Conservation (phyloP, 148 eudicot species). For the Talinum fruticosum region DNA sequence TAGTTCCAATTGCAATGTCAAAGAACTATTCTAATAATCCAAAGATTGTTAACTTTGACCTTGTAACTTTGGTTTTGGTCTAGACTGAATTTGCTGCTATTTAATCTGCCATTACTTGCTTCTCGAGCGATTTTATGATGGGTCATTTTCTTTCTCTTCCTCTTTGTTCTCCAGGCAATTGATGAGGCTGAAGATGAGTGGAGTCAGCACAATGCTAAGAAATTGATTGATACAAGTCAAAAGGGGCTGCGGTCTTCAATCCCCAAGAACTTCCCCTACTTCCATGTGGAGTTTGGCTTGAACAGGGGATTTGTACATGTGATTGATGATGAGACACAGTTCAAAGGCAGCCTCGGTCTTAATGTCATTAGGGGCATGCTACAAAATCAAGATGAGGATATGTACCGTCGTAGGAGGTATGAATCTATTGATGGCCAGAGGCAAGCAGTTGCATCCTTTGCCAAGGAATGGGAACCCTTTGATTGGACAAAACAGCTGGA, state of each 20-base stretch:
- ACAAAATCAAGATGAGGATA: slow-evolving; percentile 64
- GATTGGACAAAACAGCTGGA: slow-evolving; percentile 96
- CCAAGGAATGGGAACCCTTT: slow-evolving; percentile 74
- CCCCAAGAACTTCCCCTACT: slow-evolving; percentile 90
- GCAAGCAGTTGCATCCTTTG: slow-evolving; percentile 59
- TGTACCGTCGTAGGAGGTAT: slow-evolving; percentile 66
- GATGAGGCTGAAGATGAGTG: slow-evolving; percentile 98
- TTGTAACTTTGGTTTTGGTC: background rate
- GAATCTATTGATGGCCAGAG: slow-evolving; percentile 67
- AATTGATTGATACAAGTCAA: slow-evolving; percentile 76
- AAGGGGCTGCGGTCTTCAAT: slow-evolving; percentile 84
- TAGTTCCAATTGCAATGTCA: background rate
- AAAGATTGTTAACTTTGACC: background rate
- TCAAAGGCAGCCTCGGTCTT: slow-evolving; percentile 70
- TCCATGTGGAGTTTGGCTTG: slow-evolving; percentile 88
- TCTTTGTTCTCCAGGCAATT: slow-evolving; percentile 59
- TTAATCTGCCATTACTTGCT: background rate
- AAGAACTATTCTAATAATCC: background rate
- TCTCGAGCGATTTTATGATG: background rate
- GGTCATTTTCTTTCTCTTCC: background rate
- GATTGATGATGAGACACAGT: slow-evolving; percentile 70
- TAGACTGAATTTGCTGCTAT: background rate
- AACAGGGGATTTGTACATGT: slow-evolving; percentile 93
- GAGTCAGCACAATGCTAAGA: slow-evolving; percentile 96
- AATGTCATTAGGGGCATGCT: slow-evolving; percentile 90